Base-by-base conservation (phyloP, 208 protist genomes). In the Acanthamoeba polyphaga region DNA sequence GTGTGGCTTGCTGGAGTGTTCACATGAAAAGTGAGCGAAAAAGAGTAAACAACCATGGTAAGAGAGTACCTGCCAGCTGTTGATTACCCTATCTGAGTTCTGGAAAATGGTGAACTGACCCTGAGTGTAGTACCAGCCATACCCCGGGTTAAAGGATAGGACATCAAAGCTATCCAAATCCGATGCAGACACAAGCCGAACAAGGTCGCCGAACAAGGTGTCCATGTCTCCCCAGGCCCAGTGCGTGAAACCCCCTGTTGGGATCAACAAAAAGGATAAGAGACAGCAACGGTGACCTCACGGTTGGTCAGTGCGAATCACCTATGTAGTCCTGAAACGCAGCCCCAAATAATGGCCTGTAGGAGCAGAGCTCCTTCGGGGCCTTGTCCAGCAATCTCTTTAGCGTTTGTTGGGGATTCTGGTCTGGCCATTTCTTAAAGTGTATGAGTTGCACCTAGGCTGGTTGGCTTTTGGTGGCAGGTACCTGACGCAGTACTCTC, bases 81-180 rank as follows among this genome's bases (percentile, higher is more conserved):
- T 46, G 68, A 46, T 15, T 0, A 76, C 68, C 8, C 10, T 4
- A 9, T 76, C 15, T 0, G 68, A 9, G 19, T 76, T 76, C 68
- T 76, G 10, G 32, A 76, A 12, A 46, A 76, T 46, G 5, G 29
- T 24, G 68, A 76, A 76, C 68, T 76, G 68, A 0, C 68, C 68
- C 32, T 76, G 68, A 7, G 68, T 76, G 68, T 76, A 76, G 22
- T 76, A 76, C 68, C 68, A 76, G 68, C 68, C 68, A 3, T 46
- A 76, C 0, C 68, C 68, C 3, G 68, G 68, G 34, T 22, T 43
- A 12, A 46, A 76, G 32, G 68, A 76, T 0, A 46, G 13, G 10
- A 76, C 38, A 24, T 76, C 68, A 24, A 27, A 76, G 22, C 17
- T 0, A 2, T 76, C 29, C 68, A 76, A 46, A 46, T 76, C 68